Evolutionary conservation across 495 filamentous ascomycete genomes (phyloP).

Genomic region (Penicillium ucsense): DNA sequence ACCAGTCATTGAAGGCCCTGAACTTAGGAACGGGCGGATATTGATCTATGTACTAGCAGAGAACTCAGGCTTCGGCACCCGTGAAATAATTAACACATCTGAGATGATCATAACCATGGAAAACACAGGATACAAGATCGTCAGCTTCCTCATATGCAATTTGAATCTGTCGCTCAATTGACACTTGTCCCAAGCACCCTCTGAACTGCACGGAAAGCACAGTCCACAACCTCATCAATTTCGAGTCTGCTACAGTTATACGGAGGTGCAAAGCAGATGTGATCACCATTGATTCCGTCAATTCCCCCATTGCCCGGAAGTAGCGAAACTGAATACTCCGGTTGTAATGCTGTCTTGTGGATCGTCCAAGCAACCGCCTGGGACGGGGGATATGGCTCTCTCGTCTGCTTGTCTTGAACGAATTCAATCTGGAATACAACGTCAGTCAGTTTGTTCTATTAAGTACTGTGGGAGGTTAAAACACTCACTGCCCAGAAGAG

Average conservation of each 20-base stretch:
- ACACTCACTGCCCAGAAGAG: slow-evolving; percentile 41
- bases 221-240: slow-evolving; percentile 46
- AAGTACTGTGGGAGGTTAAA: neutral
- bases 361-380: slow-evolving; percentile 34
- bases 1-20: too few relatives aligned
- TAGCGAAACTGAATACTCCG: slow-evolving; percentile 49
- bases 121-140: too few relatives aligned
- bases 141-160: too few relatives aligned
- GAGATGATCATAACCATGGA: too few relatives aligned
- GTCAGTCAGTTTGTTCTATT: slow-evolving; percentile 2
- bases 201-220: slow-evolving; percentile 19
- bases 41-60: too few relatives aligned
- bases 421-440: slow-evolving; percentile 38
- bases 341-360: slow-evolving; percentile 38
- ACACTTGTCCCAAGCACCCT: slow-evolving; percentile 16
- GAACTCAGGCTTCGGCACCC: too few relatives aligned
- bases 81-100: too few relatives aligned
- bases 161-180: neutral
- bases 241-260: slow-evolving; percentile 54
- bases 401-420: slow-evolving; percentile 42
- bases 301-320: slow-evolving; percentile 61
- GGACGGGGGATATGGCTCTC: slow-evolving; percentile 36
- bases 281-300: slow-evolving; percentile 59
- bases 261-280: slow-evolving; percentile 62
- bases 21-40: too few relatives aligned